Percentiles rank a stretch among this genome's conserved stretches.
These are phyloP conservation scores for Xerocomus minutiporus DNA, from an alignment of 1,284 basidiomycete species.

Conservation along the genomic window DNA sequence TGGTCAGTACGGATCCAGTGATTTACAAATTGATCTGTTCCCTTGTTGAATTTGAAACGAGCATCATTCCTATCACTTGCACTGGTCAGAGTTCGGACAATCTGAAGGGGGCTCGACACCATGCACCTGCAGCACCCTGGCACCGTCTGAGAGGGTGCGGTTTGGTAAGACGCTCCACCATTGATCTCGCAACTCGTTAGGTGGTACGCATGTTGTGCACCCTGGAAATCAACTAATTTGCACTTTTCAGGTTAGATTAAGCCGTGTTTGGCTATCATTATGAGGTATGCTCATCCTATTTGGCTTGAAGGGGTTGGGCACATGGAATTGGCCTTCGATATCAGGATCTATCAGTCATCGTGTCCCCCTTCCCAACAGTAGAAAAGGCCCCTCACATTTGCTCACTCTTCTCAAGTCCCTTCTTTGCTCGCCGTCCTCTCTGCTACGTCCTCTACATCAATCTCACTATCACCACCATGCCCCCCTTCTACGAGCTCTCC, in stretches of 20 bases:
- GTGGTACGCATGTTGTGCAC: conserved; percentile 17
- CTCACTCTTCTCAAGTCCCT: conserved; percentile 2
- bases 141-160: conserved; percentile 3
- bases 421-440: neutral
- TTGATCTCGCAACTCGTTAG: conserved; percentile 14
- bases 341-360: conserved; percentile 14
- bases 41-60: neutral
- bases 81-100: neutral
- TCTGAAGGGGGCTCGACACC: neutral
- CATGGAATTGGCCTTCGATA: conserved; percentile 22
- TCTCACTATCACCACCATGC: conserved; percentile 17
- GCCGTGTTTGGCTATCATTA: conserved; percentile 23
- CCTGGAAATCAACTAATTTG: conserved; percentile 30
- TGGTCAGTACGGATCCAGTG: neutral
- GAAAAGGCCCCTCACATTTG: conserved; percentile 15
- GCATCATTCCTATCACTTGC: neutral
- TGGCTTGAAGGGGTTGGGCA: conserved; percentile 23
- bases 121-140: neutral
- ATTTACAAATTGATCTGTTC: neutral
- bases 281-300: conserved; percentile 13
- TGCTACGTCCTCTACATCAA: neutral
- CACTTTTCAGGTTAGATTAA: conserved; percentile 34
- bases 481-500: conserved; percentile 32
- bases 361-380: conserved; percentile 13
- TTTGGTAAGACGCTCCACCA: conserved; percentile 27